Evolutionary conservation across 2,329 filamentous ascomycete species (phyloP).

Genomic region (Botrytis hyacinthi): DNA sequence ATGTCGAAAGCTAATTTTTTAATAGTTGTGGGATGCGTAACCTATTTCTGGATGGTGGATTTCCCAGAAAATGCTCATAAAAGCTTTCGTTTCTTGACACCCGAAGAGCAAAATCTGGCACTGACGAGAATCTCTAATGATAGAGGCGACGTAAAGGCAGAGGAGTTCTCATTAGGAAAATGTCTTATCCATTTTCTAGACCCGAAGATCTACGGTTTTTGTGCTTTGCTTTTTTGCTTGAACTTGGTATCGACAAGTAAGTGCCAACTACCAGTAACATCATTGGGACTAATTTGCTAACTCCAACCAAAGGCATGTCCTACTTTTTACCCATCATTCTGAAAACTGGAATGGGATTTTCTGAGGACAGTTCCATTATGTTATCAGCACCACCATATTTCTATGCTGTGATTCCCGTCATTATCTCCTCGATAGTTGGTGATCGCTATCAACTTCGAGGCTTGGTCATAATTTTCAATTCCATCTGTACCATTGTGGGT

Average conservation of each 20-base stretch:
- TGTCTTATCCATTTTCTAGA: constrained; percentile 51
- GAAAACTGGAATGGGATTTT: constrained; percentile 53
- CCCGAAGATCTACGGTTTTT: constrained; percentile 62
- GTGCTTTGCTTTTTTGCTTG: constrained; percentile 61
- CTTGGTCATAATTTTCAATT: constrained; percentile 37
- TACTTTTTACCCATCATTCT: constrained; percentile 82
- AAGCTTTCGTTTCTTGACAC: constrained; percentile 55
- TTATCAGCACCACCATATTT: constrained; percentile 54
- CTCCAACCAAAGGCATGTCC: constrained; percentile 53
- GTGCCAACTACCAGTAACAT: neutral
- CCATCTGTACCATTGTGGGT: constrained; percentile 34
- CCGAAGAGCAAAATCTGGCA: constrained; percentile 49
- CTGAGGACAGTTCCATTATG: constrained; percentile 50
- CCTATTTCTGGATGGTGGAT: constrained; percentile 61
- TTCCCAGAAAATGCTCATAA: constrained; percentile 58
- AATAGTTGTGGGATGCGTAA: constrained; percentile 47
- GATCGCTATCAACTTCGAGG: constrained; percentile 52
- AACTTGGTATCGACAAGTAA: constrained; percentile 66
- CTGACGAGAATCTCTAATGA: constrained; percentile 55
- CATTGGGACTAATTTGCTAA: neutral
- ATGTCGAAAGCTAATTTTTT: constrained; percentile 18
- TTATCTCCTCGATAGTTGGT: constrained; percentile 52
- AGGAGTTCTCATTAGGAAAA: constrained; percentile 57
- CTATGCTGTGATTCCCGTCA: constrained; percentile 49
- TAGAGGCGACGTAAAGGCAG: constrained; percentile 52